Percentiles rank a stretch among this genome's conserved stretches.
Evolutionary conservation across 495 filamentous ascomycete species (phyloP).

Genomic region (Hypoxylon lenormandii): DNA sequence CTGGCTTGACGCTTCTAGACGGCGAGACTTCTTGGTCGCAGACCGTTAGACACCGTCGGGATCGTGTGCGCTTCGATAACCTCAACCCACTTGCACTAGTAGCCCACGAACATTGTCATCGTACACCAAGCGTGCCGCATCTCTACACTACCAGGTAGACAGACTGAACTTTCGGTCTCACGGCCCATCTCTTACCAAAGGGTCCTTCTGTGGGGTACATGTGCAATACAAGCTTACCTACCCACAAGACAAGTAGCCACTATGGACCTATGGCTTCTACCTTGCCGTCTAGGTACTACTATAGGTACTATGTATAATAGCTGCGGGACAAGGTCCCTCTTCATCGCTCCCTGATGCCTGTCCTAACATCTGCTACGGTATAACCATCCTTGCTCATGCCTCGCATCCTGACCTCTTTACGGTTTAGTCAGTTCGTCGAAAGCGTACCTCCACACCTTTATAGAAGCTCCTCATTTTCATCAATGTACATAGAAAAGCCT

Average conservation of each 20-base stretch:
- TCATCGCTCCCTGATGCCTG: slow-evolving; percentile 29
- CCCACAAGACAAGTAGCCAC: too few species aligned
- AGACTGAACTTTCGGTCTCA: too few species aligned
- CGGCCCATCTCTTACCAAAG: too few species aligned
- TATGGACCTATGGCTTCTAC: too few species aligned
- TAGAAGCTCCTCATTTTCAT: slow-evolving; percentile 37
- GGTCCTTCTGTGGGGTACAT: too few species aligned
- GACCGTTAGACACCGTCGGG: too few species aligned
- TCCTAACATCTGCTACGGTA: slow-evolving; percentile 36
- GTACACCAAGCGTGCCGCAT: too few species aligned
- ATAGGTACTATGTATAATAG: slow-evolving; percentile 33
- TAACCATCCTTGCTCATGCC: slow-evolving; percentile 46
- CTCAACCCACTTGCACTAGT: neutral
- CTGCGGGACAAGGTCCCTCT: slow-evolving; percentile 29
- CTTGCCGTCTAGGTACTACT: too few species aligned
- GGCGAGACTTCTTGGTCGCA: too few species aligned
- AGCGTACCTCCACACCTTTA: slow-evolving; percentile 47
- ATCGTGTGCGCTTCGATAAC: slow-evolving; percentile 31
- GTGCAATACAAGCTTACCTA: too few species aligned
- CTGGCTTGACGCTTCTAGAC: slow-evolving; percentile 12
- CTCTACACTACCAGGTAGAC: too few species aligned
- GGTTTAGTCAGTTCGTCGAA: slow-evolving; percentile 52
- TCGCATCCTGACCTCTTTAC: slow-evolving; percentile 51
- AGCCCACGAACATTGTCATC: too few species aligned
- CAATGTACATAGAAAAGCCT: slow-evolving; percentile 27